These are phyloP conservation scores for Rhizophora mangle DNA, from an alignment of 345 rosid genomes.

Conservation along the genomic window DNA sequence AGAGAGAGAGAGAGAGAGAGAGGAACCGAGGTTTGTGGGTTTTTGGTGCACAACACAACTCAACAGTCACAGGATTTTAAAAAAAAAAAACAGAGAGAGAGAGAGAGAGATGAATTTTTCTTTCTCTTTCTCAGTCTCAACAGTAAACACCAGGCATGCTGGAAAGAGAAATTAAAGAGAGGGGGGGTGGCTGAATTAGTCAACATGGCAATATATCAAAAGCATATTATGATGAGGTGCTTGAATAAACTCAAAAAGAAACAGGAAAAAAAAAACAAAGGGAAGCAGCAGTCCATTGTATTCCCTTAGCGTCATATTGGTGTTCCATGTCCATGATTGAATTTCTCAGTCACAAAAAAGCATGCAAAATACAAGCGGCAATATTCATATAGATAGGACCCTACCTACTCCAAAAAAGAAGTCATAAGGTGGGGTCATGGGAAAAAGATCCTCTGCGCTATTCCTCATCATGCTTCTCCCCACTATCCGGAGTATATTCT, in stretches of 20 bases:
- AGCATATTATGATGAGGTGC: slow-evolving; percentile 27
- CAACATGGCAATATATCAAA: slow-evolving; percentile 44
- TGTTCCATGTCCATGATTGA: slow-evolving; percentile 26
- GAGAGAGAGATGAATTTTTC: neutral
- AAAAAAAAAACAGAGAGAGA: no score
- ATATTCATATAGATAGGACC: neutral
- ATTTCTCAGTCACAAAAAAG: slow-evolving; percentile 11
- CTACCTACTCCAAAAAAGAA: neutral
- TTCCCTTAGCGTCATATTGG: neutral
- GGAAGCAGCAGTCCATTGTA: neutral
- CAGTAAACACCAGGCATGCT: slow-evolving; percentile 6
- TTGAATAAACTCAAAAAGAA: slow-evolving; percentile 15
- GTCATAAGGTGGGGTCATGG: slow-evolving; percentile 21
- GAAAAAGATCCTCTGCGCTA: slow-evolving; percentile 29
- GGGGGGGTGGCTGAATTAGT: slow-evolving; percentile 37
- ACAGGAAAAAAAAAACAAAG: neutral
- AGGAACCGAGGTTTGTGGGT: slow-evolving; percentile 1
- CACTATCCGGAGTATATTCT: slow-evolving; percentile 41
- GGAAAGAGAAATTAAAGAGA: slow-evolving; percentile 1
- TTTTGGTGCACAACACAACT: slow-evolving; percentile 4
- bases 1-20: neutral
- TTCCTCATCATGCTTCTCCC: slow-evolving; percentile 44
- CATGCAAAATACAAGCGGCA: slow-evolving; percentile 30
- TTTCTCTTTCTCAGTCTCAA: neutral
- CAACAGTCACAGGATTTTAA: neutral